These are phyloP conservation scores for Cenchrus fungigraminus DNA, from an alignment of 176 grass and related monocot genomes.

Conservation along the genomic window DNA sequence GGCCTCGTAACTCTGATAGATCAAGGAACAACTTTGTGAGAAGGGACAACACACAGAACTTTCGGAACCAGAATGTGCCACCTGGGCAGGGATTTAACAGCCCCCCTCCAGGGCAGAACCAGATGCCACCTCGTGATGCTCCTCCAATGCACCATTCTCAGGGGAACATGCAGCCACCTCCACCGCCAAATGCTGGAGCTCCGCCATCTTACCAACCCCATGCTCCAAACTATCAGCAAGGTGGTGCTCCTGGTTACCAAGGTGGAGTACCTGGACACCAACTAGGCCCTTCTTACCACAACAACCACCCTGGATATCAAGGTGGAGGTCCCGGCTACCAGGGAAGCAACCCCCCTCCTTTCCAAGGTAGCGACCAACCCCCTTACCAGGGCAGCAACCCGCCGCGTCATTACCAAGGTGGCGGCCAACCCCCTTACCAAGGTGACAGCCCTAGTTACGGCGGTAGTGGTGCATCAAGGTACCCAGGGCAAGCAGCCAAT, in stretches of 20 bases:
- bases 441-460: constrained; percentile 11
- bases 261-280: constrained; percentile 27
- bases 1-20: constrained; percentile 79
- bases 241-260: constrained; percentile 51
- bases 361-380: constrained; percentile 21
- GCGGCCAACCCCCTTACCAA: background rate
- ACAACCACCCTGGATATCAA: constrained; percentile 50
- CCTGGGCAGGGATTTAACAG: constrained; percentile 40
- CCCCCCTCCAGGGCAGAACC: constrained; percentile 17
- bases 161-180: constrained; percentile 31
- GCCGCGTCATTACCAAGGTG: background rate
- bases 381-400: constrained; percentile 36
- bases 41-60: constrained; percentile 73
- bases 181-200: constrained; percentile 20
- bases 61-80: constrained; percentile 54
- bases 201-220: constrained; percentile 45
- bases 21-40: constrained; percentile 67
- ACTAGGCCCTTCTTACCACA: constrained; percentile 47
- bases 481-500: constrained; percentile 36
- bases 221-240: constrained; percentile 53
- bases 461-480: background rate
- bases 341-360: constrained; percentile 23
- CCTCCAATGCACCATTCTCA: constrained; percentile 42
- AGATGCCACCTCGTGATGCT: constrained; percentile 30
- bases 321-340: constrained; percentile 47